Conservation (phyloP, 2,329 filamentous ascomycete species). For the Bipolaris sorokiniana region DNA sequence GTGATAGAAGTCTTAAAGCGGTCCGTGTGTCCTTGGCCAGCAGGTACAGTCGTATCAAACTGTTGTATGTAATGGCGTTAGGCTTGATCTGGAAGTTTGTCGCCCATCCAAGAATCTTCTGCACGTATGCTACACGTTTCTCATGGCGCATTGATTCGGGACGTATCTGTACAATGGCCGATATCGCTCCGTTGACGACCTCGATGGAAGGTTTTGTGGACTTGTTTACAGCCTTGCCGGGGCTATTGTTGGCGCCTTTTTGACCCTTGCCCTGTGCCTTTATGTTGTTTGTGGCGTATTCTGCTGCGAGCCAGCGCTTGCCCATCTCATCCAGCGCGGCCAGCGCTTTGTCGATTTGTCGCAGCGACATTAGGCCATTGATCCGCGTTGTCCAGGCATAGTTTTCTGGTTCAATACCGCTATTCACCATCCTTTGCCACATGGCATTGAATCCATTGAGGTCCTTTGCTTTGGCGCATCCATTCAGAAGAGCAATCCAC, state of each 20-base stretch:
- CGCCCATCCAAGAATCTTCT: conserved; percentile 52
- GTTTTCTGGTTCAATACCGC: conserved; percentile 66
- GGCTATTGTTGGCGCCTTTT: conserved; percentile 19
- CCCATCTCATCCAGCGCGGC: conserved; percentile 71
- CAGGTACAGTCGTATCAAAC: conserved; percentile 67
- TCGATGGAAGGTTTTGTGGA: conserved; percentile 66
- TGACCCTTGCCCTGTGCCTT: conserved; percentile 13
- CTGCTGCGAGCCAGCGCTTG: conserved; percentile 60
- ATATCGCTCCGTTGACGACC: conserved; percentile 73
- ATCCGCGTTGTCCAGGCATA: conserved; percentile 74
- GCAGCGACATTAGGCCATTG: conserved; percentile 66
- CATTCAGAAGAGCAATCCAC: conserved; percentile 76
- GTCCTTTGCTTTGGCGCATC: conserved; percentile 68
- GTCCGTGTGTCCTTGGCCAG: conserved; percentile 56
- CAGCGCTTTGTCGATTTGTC: conserved; percentile 63
- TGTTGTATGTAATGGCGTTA: conserved; percentile 66
- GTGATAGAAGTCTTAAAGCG: conserved; percentile 60
- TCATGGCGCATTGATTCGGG: conserved; percentile 49
- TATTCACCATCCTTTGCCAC: conserved; percentile 68
- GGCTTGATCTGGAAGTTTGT: conserved; percentile 54
- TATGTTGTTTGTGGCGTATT: conserved; percentile 22
- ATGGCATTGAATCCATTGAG: conserved; percentile 66
- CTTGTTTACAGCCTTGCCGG: conserved; percentile 38
- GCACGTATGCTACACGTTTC: conserved; percentile 46
- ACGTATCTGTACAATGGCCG: conserved; percentile 60